A percentile compares a stretch with the other conserved stretches of the same genome.
These are phyloP conservation scores for Solanum etuberosum DNA, from an alignment of 257 asterid species.

Conservation along the genomic window DNA sequence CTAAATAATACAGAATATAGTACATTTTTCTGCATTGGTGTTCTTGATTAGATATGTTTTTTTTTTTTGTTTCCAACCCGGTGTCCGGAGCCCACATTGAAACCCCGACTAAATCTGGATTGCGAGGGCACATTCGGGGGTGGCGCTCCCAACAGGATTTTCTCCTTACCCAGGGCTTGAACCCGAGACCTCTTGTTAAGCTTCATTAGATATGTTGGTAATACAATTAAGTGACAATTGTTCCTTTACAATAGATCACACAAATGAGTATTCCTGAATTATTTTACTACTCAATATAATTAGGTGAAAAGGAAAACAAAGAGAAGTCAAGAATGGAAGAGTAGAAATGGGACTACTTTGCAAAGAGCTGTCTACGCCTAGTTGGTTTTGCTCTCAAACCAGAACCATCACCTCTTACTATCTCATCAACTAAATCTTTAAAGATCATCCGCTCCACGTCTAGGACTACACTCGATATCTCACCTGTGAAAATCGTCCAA, in stretches of 20 bases:
- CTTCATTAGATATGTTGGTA: conserved; percentile 4
- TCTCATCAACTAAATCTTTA: conserved; percentile 72
- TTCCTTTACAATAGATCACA: background rate
- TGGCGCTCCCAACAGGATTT: no score
- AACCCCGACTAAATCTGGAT: accelerated
- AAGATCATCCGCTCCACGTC: conserved; percentile 75
- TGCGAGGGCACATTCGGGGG: no score
- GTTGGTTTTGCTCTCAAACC: conserved; percentile 35
- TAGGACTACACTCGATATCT: conserved; percentile 59
- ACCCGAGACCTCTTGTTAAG: no score
- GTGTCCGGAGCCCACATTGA: no score
- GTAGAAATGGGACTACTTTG: conserved; percentile 17
- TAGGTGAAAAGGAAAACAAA: background rate
- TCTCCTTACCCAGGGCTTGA: no score
- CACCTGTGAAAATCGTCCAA: conserved; percentile 45
- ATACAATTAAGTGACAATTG: background rate
- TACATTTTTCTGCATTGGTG: background rate
- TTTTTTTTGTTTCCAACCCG: no score
- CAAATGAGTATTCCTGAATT: background rate
- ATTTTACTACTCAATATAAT: conserved; percentile 2
- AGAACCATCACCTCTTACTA: conserved; percentile 58
- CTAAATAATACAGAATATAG: background rate
- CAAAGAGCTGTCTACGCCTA: conserved; percentile 38
- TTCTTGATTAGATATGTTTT: background rate
- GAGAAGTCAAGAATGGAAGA: background rate